Evolutionary conservation across 495 filamentous ascomycete species (phyloP).

Genomic region (Bacidia rubella): DNA sequence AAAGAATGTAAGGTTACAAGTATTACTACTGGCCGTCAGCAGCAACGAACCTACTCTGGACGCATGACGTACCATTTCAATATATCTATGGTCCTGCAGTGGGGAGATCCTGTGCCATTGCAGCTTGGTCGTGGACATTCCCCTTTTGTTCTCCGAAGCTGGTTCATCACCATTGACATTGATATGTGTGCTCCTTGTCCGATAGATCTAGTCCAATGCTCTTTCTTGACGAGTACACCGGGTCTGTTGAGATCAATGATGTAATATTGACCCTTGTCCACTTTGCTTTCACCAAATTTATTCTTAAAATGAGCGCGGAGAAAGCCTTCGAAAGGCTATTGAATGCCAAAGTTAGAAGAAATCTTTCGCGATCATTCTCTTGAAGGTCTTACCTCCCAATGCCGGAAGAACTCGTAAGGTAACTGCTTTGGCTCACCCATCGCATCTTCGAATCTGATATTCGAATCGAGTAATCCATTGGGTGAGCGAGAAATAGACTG

Average conservation of each 20-base stretch:
- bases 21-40: no score
- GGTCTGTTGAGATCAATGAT: slow-evolving; percentile 9
- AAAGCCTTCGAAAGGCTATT: slow-evolving; percentile 17
- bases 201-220: slow-evolving; percentile 15
- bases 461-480: slow-evolving; percentile 6
- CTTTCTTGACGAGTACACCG: slow-evolving; percentile 6
- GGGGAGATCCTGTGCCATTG: background rate
- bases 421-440: slow-evolving; percentile 14
- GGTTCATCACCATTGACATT: slow-evolving; percentile 19
- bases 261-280: slow-evolving; percentile 14
- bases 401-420: slow-evolving; percentile 18
- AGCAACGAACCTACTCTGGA: no score
- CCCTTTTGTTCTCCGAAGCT: slow-evolving; percentile 7
- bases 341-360: no score
- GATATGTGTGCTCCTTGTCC: slow-evolving; percentile 9
- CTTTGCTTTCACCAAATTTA: slow-evolving; percentile 13
- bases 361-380: no score
- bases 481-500: slow-evolving; percentile 7
- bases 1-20: slow-evolving; percentile 12
- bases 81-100: background rate
- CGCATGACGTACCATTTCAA: slow-evolving; percentile 1
- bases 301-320: slow-evolving; percentile 15
- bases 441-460: slow-evolving; percentile 21
- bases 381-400: slow-evolving; percentile 20
- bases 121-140: slow-evolving; percentile 15